Base-by-base conservation (phyloP, 805 yeast species). In the Candida ipomoeae region DNA sequence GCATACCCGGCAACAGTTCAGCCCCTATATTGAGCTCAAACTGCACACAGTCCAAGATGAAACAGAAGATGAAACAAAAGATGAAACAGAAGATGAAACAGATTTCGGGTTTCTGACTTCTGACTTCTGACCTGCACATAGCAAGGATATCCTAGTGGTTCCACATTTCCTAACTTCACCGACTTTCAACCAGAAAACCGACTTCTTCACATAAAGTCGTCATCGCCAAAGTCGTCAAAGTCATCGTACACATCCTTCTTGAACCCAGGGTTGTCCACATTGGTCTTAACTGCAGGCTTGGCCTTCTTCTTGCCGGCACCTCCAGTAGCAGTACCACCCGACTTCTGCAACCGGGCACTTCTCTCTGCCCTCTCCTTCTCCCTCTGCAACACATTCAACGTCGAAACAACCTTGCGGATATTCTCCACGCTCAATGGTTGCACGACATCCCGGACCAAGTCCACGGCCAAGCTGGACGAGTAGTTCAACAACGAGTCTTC, bases 241-340 rank as follows among this genome's bases (percentile, higher is more conserved):
- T 74, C 76, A 57, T 81, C 82, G 37, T 77, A 75, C 46, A 73
- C 74, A 62, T 84, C 89, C 69, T 85, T 85, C 77, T 84, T 87
- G 70, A 78, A 78, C 8, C 64, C 63, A 4, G 70, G 65, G 33
- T 71, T 65, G 44, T 81, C 68, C 44, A 70, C 71, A 55, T 73
- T 81, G 47, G 87, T 75, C 66, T 84, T 85, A 41, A 89, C 85
- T 50, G 82, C 70, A 50, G 88, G 85, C 70, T 87, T 86, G 51
- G 89, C 96, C 82, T 91, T 92, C 82, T 87, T 86, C 80, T 91
- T 90, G 70, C 96, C 96, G 36, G 95, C 94, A 66, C 97, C 97
- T 61, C 95, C 95, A 21, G 89, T 81, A 37, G 92, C 82, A 26
- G 95, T 87, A 56, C 92, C 94, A 55, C 94, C 92, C 49, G 88